Evolutionary conservation across 345 rosid species (phyloP).

Genomic region (Pseudoturritis turrita): DNA sequence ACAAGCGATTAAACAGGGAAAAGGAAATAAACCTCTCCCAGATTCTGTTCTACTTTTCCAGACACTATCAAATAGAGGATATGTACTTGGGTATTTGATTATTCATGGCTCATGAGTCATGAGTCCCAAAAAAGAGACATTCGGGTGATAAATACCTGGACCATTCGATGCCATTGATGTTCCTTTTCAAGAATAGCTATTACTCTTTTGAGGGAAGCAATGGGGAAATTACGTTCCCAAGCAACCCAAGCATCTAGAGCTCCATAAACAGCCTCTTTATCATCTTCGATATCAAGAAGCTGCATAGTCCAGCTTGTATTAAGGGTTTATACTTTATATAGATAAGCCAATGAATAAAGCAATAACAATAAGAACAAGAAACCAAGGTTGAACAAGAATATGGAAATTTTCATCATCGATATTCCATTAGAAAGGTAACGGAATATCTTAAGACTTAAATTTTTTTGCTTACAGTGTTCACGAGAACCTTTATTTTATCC

Average conservation of each 20-base stretch:
- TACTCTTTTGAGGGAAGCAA: constrained; percentile 64
- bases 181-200: constrained; percentile 70
- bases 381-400: neutral
- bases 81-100: neutral
- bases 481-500: constrained; percentile 62
- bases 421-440: neutral
- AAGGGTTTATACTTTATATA: constrained; percentile 5
- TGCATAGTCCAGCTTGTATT: constrained; percentile 27
- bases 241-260: constrained; percentile 97
- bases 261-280: constrained; percentile 82
- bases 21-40: neutral
- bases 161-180: constrained; percentile 81
- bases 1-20: neutral
- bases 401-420: neutral
- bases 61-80: neutral
- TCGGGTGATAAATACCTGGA: constrained; percentile 53
- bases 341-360: neutral
- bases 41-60: neutral
- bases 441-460: neutral
- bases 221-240: constrained; percentile 85
- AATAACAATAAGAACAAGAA: neutral
- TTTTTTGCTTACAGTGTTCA: constrained; percentile 53
- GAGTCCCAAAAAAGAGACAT: neutral
- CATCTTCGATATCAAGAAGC: constrained; percentile 73
- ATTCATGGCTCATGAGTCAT: neutral